Evolutionary conservation across 75 land plant genomes (phyloP), one percentile per base, ranked within the genome.

Genomic region (Picea sitchensis): DNA sequence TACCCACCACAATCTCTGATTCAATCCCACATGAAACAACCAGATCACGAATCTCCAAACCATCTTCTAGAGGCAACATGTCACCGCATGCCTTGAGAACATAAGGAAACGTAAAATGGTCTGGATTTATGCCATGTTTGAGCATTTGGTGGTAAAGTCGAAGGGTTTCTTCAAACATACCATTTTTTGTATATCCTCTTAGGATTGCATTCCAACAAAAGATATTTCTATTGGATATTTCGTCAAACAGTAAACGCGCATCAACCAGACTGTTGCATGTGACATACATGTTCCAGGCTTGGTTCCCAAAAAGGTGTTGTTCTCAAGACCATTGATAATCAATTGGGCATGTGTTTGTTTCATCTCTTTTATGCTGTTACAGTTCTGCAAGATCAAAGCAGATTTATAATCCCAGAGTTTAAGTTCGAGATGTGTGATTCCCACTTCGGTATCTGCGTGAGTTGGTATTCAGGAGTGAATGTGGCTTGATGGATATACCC

Each of bases 181-280:
- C 88, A 77, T 51, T 2, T 65, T 85, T 86, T 51, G 85, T 83
- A 44, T 93, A 93, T 36, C 88, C 96, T 6, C 88, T 83, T 3
- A 93, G 88, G 26, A 93, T 84, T 5, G 89, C 84, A 58, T 88
- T 93, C 90, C 90, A 93, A 1, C 86, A 54, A 77, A 90, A 88
- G 3, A 90, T 38, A 32, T 80, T 31, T 56, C 78, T 31, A 5
- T 59, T 41, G 32, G 81, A 74, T 81, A 92, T 87, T 82, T 82
- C 32, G 81, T 92, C 93, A 64, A 92, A 92, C 83, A 92, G 41
- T 60, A 75, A 77, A 78, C 86, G 93, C 26, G 93, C 93, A 2
- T 79, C 38, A 15, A 84, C 87, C 0, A n/a, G 75, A 63, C 88
- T 88, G 65, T 4, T 78, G 44, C 44, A 41, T 4, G 75, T 5